Percentiles rank a stretch among this genome's conserved stretches.
Conservation (phyloP, 2,329 filamentous ascomycete genomes). For the Lasiodiplodia citricola region DNA sequence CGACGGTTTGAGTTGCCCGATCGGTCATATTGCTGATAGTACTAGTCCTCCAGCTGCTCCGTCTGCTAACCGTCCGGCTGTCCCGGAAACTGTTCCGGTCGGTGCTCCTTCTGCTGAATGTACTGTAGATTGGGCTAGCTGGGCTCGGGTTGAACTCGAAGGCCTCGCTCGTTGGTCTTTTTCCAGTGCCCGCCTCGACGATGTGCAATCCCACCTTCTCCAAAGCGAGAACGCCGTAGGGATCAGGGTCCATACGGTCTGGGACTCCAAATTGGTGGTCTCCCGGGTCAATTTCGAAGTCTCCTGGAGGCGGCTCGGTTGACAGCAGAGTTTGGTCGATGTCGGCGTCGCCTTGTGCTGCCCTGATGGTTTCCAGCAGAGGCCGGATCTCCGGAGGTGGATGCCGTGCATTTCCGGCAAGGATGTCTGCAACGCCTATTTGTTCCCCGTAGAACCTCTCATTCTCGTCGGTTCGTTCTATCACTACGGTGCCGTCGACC, state of each 20-base stretch:
- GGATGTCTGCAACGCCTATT: slow-evolving; percentile 66
- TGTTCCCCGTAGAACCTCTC: slow-evolving; percentile 79
- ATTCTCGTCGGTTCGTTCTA: slow-evolving; percentile 87
- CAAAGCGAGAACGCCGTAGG: slow-evolving; percentile 88
- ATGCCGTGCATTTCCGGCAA: slow-evolving; percentile 64
- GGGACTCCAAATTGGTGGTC: slow-evolving; percentile 75
- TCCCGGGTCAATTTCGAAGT: slow-evolving; percentile 64
- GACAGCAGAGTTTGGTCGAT: slow-evolving; percentile 73
- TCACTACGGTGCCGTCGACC: slow-evolving; percentile 84
- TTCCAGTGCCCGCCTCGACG: slow-evolving; percentile 80
- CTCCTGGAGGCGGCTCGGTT: slow-evolving; percentile 75
- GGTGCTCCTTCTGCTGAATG: slow-evolving; percentile 68
- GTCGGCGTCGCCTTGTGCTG: slow-evolving; percentile 81
- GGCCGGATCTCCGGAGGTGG: slow-evolving; percentile 62
- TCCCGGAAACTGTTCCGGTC: slow-evolving; percentile 66
- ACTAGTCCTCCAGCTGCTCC: slow-evolving; percentile 73
- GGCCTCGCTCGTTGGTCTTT: slow-evolving; percentile 74
- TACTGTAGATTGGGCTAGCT: slow-evolving; percentile 71
- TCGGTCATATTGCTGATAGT: slow-evolving; percentile 67
- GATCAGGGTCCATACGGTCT: slow-evolving; percentile 81
- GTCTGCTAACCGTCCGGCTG: slow-evolving; percentile 39
- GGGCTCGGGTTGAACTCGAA: slow-evolving; percentile 83
- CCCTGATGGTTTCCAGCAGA: slow-evolving; percentile 82
- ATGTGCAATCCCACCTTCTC: slow-evolving; percentile 90
- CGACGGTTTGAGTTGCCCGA: slow-evolving; percentile 69